These are phyloP conservation scores for Epichloe brachyelytri DNA, from an alignment of 2,329 filamentous ascomycete genomes.

Conservation along the genomic window DNA sequence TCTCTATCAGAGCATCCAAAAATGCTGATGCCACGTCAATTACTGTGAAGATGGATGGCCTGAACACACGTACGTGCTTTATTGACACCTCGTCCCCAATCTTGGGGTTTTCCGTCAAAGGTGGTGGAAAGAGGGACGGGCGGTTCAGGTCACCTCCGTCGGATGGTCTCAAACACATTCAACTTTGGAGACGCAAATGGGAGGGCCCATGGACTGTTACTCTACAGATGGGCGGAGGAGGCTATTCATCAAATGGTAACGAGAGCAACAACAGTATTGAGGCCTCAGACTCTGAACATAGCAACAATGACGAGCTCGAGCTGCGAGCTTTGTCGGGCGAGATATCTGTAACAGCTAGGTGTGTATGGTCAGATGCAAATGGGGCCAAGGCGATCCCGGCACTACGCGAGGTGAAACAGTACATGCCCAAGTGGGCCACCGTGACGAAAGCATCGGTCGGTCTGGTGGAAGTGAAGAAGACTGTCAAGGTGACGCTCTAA, in stretches of 20 bases:
- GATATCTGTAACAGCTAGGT: conserved; percentile 56
- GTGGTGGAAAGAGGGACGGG: conserved; percentile 43
- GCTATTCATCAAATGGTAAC: not conserved
- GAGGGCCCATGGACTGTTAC: conserved; percentile 58
- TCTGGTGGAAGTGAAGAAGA: conserved; percentile 67
- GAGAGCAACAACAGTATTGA: not conserved
- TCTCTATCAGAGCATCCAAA: conserved; percentile 40
- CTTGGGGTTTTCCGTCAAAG: conserved; percentile 48
- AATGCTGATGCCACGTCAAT: conserved; percentile 33
- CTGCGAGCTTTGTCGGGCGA: conserved; percentile 6
- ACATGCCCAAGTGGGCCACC: conserved; percentile 66
- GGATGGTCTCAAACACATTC: conserved; percentile 52
- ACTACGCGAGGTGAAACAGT: conserved; percentile 65
- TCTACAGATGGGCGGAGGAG: conserved; percentile 13
- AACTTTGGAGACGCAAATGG: conserved; percentile 76
- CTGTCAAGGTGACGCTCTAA: conserved; percentile 38
- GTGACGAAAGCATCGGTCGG: conserved; percentile 65
- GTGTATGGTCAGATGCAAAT: conserved; percentile 84
- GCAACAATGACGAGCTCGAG: conserved; percentile 9
- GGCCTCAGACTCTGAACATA: not conserved
- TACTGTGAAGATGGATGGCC: conserved; percentile 52
- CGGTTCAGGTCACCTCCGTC: conserved; percentile 53
- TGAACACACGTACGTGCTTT: conserved; percentile 68
- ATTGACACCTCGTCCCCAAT: conserved; percentile 60
- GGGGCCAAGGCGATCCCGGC: conserved; percentile 60